Evolutionary conservation across 805 yeast genomes (phyloP), one percentile per base, ranked within the genome.

Genomic region (Helenozyma baotianmanensis): DNA sequence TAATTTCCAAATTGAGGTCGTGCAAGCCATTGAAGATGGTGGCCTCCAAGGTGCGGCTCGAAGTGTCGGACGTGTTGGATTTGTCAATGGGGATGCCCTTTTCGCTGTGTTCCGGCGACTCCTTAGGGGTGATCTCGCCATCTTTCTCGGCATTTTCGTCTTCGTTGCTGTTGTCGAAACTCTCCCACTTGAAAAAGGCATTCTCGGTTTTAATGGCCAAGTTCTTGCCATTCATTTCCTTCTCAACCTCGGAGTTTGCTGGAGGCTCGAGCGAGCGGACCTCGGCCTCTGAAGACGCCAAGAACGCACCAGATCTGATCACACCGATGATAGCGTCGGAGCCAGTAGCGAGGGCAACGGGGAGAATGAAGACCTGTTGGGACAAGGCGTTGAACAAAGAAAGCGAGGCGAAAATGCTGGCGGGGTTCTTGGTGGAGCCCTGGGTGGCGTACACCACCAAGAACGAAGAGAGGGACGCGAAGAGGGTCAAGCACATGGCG

Each of bases 161-260:
- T 7, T 18, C 30, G 5, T 15, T 21, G 12, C 14, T n/a, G 10
- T 23, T 32, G 11, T 36, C 36, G 30, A 53, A 57, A 3, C 44
- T 23, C 33, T 76, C 82, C 95, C 95, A 86, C 36, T 70, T 69
- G 48, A 85, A 86, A 1, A 68, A 53, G 7, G 78, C 94, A 36
- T 74, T 40, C 1, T 50, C 45, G 9, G 82, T 61, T 14, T 54
- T 54, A 27, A 86, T 56, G 1, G 86, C 80, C 15, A 62, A 42
- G 22, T 45, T 33, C 1, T 49, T 39, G 4, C 45, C 28, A 6
- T 55, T 51, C 67, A 61, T 62, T 15, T 38, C 33, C 5, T 11
- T 25, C 25, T 28, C 31, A 34, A 36, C 25, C 14, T 55, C 57
- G 2, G 47, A 47, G 12, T 48, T 22, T 13, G 64, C 65, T 6